Conservation (phyloP, 2,329 filamentous ascomycete genomes). For the Claviceps purpurea region DNA sequence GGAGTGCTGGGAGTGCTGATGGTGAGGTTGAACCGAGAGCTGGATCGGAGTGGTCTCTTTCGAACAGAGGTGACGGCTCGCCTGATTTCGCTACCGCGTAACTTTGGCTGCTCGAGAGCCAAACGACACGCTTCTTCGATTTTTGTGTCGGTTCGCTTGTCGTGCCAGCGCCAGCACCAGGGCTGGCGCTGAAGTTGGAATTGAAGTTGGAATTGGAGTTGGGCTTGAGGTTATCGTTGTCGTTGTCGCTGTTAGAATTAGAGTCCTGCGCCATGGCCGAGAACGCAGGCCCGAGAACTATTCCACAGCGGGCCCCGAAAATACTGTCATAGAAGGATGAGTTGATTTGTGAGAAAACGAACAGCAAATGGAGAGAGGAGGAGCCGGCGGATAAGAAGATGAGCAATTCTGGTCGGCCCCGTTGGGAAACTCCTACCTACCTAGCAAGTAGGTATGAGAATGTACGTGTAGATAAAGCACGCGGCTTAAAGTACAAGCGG, state of each 20-base stretch:
- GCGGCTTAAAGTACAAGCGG: not conserved
- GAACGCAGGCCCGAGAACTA: constrained; percentile 11
- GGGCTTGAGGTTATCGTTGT: constrained; percentile 14
- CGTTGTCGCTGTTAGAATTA: constrained; percentile 3
- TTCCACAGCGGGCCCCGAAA: constrained; percentile 8
- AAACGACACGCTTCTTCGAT: constrained; percentile 29
- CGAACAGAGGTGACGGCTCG: constrained; percentile 3
- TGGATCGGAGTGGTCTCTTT: constrained; percentile 9
- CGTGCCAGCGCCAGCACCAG: constrained; percentile 11
- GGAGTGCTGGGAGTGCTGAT: not conserved
- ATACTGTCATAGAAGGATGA: constrained; percentile 4
- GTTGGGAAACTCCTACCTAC: not conserved
- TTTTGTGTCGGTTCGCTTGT: constrained; percentile 18
- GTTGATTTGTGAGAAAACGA: not conserved
- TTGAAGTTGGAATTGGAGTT: constrained; percentile 15
- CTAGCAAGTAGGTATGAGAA: no score
- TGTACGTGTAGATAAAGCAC: not conserved
- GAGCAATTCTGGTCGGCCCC: not conserved
- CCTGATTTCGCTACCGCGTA: constrained; percentile 9
- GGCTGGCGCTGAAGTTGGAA: constrained; percentile 10
- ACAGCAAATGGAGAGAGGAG: not conserved
- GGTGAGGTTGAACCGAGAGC: constrained; percentile 3
- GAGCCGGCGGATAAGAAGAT: not conserved
- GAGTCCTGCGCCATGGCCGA: constrained; percentile 11
- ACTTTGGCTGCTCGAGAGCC: constrained; percentile 17